Base-by-base conservation (phyloP, 2,329 filamentous ascomycete species). In the Domatiomyces globalis region DNA sequence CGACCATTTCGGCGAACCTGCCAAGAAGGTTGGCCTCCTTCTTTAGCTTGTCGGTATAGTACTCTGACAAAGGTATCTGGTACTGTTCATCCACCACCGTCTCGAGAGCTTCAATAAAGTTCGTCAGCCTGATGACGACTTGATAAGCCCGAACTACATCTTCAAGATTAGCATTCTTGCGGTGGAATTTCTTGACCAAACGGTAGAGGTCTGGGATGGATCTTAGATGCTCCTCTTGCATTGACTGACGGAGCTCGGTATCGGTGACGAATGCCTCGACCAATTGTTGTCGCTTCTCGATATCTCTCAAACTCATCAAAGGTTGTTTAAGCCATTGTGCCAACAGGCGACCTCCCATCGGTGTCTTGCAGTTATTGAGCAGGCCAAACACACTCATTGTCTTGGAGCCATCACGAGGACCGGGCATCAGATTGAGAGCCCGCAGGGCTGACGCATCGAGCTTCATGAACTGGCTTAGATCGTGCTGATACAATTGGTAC, bases 301-400 rank as follows among this genome's bases (percentile, higher is more conserved):
- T 96, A 52, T 94, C 89, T 2, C 77, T 74, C 56, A 87, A 80
- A 69, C 79, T 87, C 92, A 98, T 98, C 42, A 98, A 71, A 0
- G 92, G 92, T 66, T 98, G 92, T 69, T 98, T 98, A 49, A 98
- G 73, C 92, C 92, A 98, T 65, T 98, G 94, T 1, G 90, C 84
- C 27, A 98, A 73, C 52, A 98, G 68, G 46, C 94, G 78, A 62
- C 89, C 94, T 12, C 92, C 92, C 1, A 94, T 82, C 0, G 92
- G 87, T 1, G 92, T 98, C 67, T 95, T 96, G 80, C 92, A 98
- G 67, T 96, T 89, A 62, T 98, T 96, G 43, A 98, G 74, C 17
- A 98, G 72, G 0, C 92, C 92, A 61, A 86, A 98, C 49, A 98
- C 67, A 64, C 89, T 96, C 92, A 98, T 98, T 0, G 81, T 94